These are phyloP conservation scores for Apiospora kogelbergensis DNA, from an alignment of 2,329 filamentous ascomycete species.

Conservation along the genomic window DNA sequence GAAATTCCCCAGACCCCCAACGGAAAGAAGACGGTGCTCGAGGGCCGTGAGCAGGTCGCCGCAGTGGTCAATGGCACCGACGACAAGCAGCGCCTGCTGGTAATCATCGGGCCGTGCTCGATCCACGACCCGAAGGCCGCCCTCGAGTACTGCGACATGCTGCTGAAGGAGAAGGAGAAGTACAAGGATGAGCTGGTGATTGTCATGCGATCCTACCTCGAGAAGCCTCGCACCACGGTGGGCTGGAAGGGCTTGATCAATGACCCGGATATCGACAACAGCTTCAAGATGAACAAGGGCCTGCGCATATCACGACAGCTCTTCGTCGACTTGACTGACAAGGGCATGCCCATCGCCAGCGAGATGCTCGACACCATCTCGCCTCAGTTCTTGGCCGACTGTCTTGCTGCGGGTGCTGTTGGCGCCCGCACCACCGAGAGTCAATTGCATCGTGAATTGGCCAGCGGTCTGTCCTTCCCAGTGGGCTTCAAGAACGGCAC, in stretches of 20 bases:
- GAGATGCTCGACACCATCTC: slow-evolving; percentile 99
- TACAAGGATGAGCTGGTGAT: slow-evolving; percentile 88
- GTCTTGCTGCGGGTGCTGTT: slow-evolving; percentile 88
- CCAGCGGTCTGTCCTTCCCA: slow-evolving; percentile 91
- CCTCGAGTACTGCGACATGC: slow-evolving; percentile 85
- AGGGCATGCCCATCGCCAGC: slow-evolving; percentile 93
- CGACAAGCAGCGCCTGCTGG: slow-evolving; percentile 57
- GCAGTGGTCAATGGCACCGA: slow-evolving; percentile 69
- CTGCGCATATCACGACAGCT: slow-evolving; percentile 82
- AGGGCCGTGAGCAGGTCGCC: slow-evolving; percentile 62
- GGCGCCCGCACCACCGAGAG: slow-evolving; percentile 96
- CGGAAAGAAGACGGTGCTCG: slow-evolving; percentile 60
- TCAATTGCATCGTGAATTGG: slow-evolving; percentile 92
- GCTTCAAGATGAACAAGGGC: slow-evolving; percentile 99
- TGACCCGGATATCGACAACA: slow-evolving; percentile 96
- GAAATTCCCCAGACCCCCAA: slow-evolving; percentile 69
- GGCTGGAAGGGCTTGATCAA: slow-evolving; percentile 99
- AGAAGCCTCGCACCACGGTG: slow-evolving; percentile 96
- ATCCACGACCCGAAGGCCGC: slow-evolving; percentile 93
- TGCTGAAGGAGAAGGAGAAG: slow-evolving; percentile 81
- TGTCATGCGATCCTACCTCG: slow-evolving; percentile 96
- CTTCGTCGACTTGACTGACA: slow-evolving; percentile 87
- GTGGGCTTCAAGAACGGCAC: slow-evolving; percentile 99
- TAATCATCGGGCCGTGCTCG: slow-evolving; percentile 93
- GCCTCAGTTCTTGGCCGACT: slow-evolving; percentile 91